Conservation (phyloP, 2,329 filamentous ascomycete species). For the Verticillium isaacii region DNA sequence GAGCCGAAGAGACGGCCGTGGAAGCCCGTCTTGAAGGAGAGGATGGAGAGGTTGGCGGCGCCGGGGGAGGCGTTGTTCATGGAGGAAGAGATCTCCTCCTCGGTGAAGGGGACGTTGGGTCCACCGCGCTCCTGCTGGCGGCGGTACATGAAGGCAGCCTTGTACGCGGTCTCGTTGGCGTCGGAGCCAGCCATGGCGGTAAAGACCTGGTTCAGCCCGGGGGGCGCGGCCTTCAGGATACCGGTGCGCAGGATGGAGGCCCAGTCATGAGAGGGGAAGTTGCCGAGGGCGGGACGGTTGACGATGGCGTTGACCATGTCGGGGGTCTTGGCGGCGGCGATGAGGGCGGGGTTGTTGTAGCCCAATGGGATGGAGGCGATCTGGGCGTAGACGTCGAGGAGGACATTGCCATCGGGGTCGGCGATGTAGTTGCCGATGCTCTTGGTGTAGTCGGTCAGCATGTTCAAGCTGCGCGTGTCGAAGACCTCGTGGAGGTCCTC, state of each 20-base stretch:
- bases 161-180: constrained; percentile 92
- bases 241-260: constrained; percentile 72
- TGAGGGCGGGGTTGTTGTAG: constrained; percentile 82
- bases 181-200: constrained; percentile 86
- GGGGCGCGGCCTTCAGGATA: constrained; percentile 76
- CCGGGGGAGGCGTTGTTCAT: constrained; percentile 82
- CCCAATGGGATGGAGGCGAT: constrained; percentile 90
- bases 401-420: constrained; percentile 65
- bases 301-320: constrained; percentile 79
- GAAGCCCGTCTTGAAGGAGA: constrained; percentile 85
- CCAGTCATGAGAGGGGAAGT: constrained; percentile 87
- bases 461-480: constrained; percentile 81
- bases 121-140: constrained; percentile 78
- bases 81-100: constrained; percentile 65
- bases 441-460: constrained; percentile 71
- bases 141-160: constrained; percentile 92
- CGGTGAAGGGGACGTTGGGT: constrained; percentile 69
- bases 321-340: constrained; percentile 64
- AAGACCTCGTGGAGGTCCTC: constrained; percentile 73
- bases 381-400: constrained; percentile 81
- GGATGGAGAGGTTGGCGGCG: constrained; percentile 71
- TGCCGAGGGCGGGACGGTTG: constrained; percentile 85
- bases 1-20: constrained; percentile 87
- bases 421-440: constrained; percentile 77
- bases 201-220: constrained; percentile 83